Evolutionary conservation across 352 stramenopile genomes (phyloP).

Genomic region (Aphanomyces invadans): DNA sequence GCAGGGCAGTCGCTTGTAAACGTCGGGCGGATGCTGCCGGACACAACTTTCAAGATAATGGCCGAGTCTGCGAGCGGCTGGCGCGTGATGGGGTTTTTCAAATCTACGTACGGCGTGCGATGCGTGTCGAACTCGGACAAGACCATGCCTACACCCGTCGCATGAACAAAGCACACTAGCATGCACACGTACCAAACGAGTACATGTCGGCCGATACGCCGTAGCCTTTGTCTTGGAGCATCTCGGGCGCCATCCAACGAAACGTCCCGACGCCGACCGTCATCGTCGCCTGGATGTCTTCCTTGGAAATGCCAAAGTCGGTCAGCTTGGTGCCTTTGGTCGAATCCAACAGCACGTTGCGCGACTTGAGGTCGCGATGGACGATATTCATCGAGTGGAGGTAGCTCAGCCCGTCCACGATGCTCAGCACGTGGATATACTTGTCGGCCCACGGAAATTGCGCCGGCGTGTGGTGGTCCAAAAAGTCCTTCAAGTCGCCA

Average conservation of each 20-base stretch:
- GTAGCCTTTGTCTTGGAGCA: constrained; percentile 2
- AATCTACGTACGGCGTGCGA: not conserved
- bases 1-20: constrained; percentile 6
- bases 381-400: constrained; percentile 11
- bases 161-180: no score
- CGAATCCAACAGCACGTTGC: not conserved
- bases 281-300: not conserved
- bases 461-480: not conserved
- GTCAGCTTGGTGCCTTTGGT: constrained; percentile 19
- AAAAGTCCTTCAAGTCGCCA: constrained; percentile 4
- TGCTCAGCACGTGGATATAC: not conserved
- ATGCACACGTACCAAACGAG: constrained; percentile 5
- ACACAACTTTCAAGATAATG: constrained; percentile 12
- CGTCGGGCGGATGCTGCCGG: not conserved
- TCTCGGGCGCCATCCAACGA: constrained; percentile 10
- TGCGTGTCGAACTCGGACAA: constrained; percentile 22
- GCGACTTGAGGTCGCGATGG: not conserved
- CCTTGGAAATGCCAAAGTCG: constrained; percentile 15
- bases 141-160: constrained; percentile 7
- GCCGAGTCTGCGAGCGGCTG: constrained; percentile 6
- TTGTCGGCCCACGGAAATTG: constrained; percentile 4
- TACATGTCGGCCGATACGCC: constrained; percentile 13
- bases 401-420: not conserved
- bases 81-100: constrained; percentile 3
- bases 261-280: constrained; percentile 2